phyloP scores from a whole-genome alignment of 768 basidiomycete species.

The Collybiopsis luxurians region DNA sequence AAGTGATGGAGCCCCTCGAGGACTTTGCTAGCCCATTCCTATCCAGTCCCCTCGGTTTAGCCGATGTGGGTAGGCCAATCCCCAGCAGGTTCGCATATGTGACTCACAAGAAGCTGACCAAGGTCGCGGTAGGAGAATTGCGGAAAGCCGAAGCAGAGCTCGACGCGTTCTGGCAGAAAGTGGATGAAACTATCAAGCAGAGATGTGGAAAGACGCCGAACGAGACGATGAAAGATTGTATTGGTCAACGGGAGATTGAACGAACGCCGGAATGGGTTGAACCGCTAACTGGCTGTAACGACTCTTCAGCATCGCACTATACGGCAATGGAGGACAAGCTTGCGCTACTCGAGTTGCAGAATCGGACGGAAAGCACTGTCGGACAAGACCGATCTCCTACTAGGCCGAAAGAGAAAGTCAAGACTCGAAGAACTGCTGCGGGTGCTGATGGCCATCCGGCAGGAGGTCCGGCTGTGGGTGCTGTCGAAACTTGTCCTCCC shows the following conservation, averaged over 20 bases:
- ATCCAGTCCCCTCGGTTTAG: neutral
- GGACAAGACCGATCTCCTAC: neutral
- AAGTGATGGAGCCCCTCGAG: neutral
- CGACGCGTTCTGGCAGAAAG: neutral
- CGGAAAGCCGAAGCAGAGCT: neutral
- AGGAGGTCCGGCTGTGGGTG: too few species aligned
- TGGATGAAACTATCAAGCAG: neutral
- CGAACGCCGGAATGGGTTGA: neutral
- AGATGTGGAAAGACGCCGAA: neutral
- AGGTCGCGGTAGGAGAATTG: neutral
- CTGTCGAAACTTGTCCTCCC: too few species aligned
- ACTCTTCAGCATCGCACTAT: too few species aligned
- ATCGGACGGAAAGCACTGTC: neutral
- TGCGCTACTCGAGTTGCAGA: neutral
- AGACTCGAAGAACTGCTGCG: neutral
- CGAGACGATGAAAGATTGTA: neutral
- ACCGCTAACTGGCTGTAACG: neutral
- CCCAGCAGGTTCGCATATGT: neutral
- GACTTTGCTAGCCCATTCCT: neutral
- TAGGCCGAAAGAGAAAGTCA: neutral
- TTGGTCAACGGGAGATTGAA: neutral
- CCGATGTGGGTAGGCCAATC: neutral
- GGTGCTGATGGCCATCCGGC: too few species aligned
- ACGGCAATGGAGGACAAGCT: neutral
- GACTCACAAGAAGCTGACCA: neutral